Evolutionary conservation across 1,139 yeast genomes (phyloP), one percentile per base, ranked within the genome.

Genomic region (Arxiozyma slooffiae): DNA sequence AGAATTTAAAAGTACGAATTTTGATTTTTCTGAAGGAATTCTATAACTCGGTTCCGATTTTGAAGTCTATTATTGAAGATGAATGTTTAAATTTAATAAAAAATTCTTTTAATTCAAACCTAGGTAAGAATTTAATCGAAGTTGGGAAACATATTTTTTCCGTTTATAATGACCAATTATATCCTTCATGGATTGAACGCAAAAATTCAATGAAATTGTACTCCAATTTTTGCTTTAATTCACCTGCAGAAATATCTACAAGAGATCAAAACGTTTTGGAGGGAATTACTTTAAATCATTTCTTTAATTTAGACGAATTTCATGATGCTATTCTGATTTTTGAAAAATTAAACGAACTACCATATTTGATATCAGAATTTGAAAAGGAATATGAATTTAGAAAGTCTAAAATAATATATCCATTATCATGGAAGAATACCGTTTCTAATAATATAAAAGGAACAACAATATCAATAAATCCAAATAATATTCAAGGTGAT

Each of bases 271-370:
- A 52, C 6, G 54, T 54, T 11, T 60, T 70, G 38, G 57, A 57
- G 4, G 50, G 62, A 14, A 59, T 69, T 9, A 59, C 61, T 40
- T 49, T 64, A 5, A 60, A 62, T 2, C 58, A 61, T 17, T 62
- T 63, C 51, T 66, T 70, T 36, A 81, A 82, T 52, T 68, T 89
- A 49, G 76, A 81, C 17, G 84, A 89, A 14, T 72, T 92, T 23
- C 86, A 80, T 64, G 97, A 92, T 67, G 83, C 95, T 6, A 79
- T 87, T 23, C 73, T 90, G 60, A 95, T 92, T 0, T 90, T 85
- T 63, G 79, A 81, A 50, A 82, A 90, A 7, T 73, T 90, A 48
- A 81, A 83, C 46, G 84, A 83, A 62, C 70, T 76, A 8, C 81
- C 78, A 7, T 75, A 76, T 49, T 75, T 92, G 50, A 74, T 79